Evolutionary conservation across 495 filamentous ascomycete species (phyloP).

Genomic region (Daldinia bambusicola): DNA sequence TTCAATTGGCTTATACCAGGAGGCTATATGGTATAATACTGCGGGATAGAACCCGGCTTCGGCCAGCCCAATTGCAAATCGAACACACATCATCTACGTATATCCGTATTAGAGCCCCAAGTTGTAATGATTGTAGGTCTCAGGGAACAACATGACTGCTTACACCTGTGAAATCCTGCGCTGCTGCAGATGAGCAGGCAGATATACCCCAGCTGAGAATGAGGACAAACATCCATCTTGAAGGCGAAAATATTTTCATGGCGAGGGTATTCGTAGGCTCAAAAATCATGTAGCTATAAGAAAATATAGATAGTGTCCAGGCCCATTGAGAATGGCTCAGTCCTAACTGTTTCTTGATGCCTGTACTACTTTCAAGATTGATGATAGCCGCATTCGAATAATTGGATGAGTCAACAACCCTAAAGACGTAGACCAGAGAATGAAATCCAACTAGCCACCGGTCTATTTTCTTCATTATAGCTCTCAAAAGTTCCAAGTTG

Average conservation of each 20-base stretch:
- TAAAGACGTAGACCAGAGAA: constrained; percentile 57
- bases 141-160: background rate
- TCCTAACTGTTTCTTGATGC: constrained; percentile 57
- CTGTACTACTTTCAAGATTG: constrained; percentile 57
- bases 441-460: constrained; percentile 58
- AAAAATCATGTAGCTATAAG: constrained; percentile 54
- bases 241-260: constrained; percentile 49
- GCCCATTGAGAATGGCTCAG: constrained; percentile 53
- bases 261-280: constrained; percentile 55
- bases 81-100: constrained; percentile 53
- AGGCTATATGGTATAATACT: constrained; percentile 56
- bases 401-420: constrained; percentile 55
- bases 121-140: background rate
- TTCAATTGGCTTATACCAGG: constrained; percentile 55
- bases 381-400: constrained; percentile 61
- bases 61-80: constrained; percentile 55
- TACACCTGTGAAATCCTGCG: constrained; percentile 50
- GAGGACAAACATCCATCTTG: constrained; percentile 57
- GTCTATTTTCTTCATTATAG: constrained; percentile 53
- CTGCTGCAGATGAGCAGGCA: constrained; percentile 51
- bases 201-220: constrained; percentile 56
- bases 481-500: constrained; percentile 42
- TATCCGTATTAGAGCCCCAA: background rate
- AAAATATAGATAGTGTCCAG: constrained; percentile 58
- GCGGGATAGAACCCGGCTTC: constrained; percentile 56